Evolutionary conservation across 495 filamentous ascomycete genomes (phyloP).

Genomic region (Lasiosphaeria ovina): DNA sequence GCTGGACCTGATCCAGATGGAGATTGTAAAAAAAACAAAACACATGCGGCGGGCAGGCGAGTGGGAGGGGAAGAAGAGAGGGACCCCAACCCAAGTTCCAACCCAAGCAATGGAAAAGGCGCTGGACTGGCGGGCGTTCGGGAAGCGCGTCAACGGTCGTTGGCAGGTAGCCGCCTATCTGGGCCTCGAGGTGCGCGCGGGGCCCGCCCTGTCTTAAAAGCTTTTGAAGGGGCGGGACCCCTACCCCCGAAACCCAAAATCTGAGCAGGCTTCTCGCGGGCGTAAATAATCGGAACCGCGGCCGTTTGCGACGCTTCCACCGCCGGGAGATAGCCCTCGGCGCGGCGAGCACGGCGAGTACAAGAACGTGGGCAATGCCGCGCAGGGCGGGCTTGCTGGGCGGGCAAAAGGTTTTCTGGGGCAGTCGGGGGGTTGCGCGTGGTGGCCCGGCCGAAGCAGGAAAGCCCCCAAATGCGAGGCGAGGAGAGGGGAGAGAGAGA

Average conservation of each 20-base stretch:
- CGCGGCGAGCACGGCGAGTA: constrained; percentile 31
- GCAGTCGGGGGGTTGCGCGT: constrained; percentile 24
- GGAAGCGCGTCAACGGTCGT: background rate
- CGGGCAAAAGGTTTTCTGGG: constrained; percentile 22
- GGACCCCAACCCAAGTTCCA: too few species aligned
- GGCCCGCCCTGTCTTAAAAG: constrained; percentile 10
- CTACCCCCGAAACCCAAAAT: constrained; percentile 31
- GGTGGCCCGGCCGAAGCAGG: constrained; percentile 24
- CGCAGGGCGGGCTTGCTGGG: constrained; percentile 11
- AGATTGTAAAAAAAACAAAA: too few species aligned
- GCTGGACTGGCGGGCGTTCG: background rate
- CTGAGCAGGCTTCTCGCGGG: constrained; percentile 4
- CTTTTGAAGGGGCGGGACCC: constrained; percentile 22
- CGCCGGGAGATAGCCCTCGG: constrained; percentile 20
- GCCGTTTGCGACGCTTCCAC: constrained; percentile 21
- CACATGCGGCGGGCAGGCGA: background rate
- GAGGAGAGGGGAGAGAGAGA: constrained; percentile 17
- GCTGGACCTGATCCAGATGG: too few species aligned
- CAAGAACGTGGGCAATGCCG: constrained; percentile 28
- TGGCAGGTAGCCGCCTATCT: constrained; percentile 15
- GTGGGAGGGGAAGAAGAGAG: too few species aligned
- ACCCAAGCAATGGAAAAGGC: background rate
- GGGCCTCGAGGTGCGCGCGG: constrained; percentile 22
- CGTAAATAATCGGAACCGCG: constrained; percentile 26
- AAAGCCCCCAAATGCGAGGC: constrained; percentile 20